Evolutionary conservation across 768 basidiomycete genomes (phyloP).

Genomic region (Boletus rufocinnamomeus): DNA sequence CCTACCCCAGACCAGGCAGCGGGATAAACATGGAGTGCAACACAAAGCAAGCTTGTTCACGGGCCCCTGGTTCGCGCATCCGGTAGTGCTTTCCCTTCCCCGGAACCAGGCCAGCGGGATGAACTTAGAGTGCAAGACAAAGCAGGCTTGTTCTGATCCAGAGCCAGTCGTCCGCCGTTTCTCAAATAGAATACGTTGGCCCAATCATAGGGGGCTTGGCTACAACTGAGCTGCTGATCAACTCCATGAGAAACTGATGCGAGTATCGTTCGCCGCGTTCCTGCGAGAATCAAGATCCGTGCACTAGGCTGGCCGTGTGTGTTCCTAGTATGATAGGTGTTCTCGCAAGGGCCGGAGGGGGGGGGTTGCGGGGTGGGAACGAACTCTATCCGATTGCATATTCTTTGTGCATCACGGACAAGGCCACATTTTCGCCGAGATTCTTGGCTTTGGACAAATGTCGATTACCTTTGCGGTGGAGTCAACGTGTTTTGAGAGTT

Average conservation of each 20-base stretch:
- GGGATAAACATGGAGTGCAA: constrained; percentile 19
- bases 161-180: constrained; percentile 1
- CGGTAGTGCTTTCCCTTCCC: constrained; percentile 6
- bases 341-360: constrained; percentile 21
- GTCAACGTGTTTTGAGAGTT: constrained; percentile 22
- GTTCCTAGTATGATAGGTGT: constrained; percentile 20
- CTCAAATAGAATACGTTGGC: not conserved
- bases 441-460: not conserved
- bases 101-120: constrained; percentile 27
- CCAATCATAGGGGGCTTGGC: not conserved
- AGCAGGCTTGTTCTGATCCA: constrained; percentile 30
- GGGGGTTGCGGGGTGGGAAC: constrained; percentile 29
- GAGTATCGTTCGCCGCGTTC: constrained; percentile 19
- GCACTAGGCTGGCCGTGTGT: constrained; percentile 5
- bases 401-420: constrained; percentile 9
- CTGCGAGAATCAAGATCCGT: constrained; percentile 29
- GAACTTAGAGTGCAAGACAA: constrained; percentile 31
- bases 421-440: not conserved
- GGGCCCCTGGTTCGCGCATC: not conserved
- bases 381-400: constrained; percentile 10
- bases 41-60: constrained; percentile 37
- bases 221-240: constrained; percentile 5
- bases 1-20: constrained; percentile 26
- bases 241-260: constrained; percentile 26
- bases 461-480: constrained; percentile 12